Evolutionary conservation across 2,329 filamentous ascomycete genomes (phyloP), one percentile per base, ranked within the genome.

Genomic region (Gnomoniopsis smithogilvyi): DNA sequence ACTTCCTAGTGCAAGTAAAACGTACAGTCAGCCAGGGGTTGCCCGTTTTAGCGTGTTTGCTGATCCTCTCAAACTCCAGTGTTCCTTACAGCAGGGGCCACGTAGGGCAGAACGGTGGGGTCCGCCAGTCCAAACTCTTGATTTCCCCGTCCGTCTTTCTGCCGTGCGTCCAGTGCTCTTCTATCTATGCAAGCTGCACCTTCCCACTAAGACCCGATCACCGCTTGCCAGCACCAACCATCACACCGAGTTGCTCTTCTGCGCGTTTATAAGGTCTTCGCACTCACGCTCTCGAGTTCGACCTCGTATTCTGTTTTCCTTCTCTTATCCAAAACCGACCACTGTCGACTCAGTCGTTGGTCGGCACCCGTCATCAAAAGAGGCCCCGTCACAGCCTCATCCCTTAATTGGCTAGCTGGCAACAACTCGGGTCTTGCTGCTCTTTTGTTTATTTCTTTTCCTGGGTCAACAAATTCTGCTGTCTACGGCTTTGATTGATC

Each of bases 261-360:
- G 46, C 30, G 45, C 36, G 34, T 41, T 41, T 51, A 45, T 43
- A 59, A 58, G 51, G 50, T 54, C 56, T 48, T 3, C 30, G n/a
- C 56, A 50, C 45, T 48, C n/a, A n/a, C n/a, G n/a, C 34, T 51
- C 57, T 54, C 17, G 24, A 34, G 21, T 3, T 46, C 38, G 38
- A 41, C 38, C 12, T 19, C 38, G 41, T 17, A 21, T 50, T 45
- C 21, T 19, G 14, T 45, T 34, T 43, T 36, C 14, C 43, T 46
- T 41, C 51, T 54, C 33, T 30, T 33, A 30, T 24, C 53, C 51
- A 46, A 49, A 26, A 41, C 15, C 14, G 36, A 38, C 36, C 33
- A 34, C 45, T 45, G 45, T 54, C 51, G 45, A 58, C 56, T 47
- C 51, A 26, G 45, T 58, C 56, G 51, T 51, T 45, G 21, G 56